Evolutionary conservation across 2,329 filamentous ascomycete species (phyloP).

Genomic region (Aspergillus caelatus): DNA sequence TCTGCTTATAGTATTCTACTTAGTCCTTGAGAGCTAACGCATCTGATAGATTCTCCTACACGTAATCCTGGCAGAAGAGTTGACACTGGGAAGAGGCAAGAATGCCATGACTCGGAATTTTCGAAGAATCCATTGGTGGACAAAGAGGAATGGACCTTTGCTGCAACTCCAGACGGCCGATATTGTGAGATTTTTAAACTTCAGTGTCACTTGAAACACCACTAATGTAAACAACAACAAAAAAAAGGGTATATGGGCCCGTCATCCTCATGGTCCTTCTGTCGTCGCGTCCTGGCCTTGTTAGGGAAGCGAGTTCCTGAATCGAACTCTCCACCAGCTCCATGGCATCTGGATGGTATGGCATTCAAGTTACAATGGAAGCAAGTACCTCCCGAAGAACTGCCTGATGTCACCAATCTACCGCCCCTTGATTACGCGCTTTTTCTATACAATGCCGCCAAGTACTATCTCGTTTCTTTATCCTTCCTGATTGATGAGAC

Average conservation of each 20-base stretch:
- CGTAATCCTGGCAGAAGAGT: neutral
- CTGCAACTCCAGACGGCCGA: neutral
- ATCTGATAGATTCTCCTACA: neutral
- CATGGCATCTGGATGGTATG: slow-evolving; percentile 35
- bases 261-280: slow-evolving; percentile 42
- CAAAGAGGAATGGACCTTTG: neutral
- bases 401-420: slow-evolving; percentile 41
- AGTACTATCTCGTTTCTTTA: slow-evolving; percentile 58
- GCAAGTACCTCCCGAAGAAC: slow-evolving; percentile 26
- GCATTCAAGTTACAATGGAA: slow-evolving; percentile 37
- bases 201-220: slow-evolving; percentile 30
- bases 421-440: slow-evolving; percentile 56
- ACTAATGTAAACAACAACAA: slow-evolving; percentile 20
- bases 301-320: slow-evolving; percentile 37
- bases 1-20: neutral
- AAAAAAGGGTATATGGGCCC: slow-evolving; percentile 24
- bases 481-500: slow-evolving; percentile 60
- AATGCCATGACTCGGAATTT: neutral
- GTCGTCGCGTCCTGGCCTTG: slow-evolving; percentile 35
- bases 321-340: slow-evolving; percentile 33
- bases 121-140: neutral
- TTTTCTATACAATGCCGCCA: slow-evolving; percentile 59
- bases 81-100: neutral
- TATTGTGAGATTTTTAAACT: slow-evolving; percentile 14
- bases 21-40: too few species aligned